Evolutionary conservation across 2,329 filamentous ascomycete species (phyloP).

Genomic region (Hymenoscyphus occultus): DNA sequence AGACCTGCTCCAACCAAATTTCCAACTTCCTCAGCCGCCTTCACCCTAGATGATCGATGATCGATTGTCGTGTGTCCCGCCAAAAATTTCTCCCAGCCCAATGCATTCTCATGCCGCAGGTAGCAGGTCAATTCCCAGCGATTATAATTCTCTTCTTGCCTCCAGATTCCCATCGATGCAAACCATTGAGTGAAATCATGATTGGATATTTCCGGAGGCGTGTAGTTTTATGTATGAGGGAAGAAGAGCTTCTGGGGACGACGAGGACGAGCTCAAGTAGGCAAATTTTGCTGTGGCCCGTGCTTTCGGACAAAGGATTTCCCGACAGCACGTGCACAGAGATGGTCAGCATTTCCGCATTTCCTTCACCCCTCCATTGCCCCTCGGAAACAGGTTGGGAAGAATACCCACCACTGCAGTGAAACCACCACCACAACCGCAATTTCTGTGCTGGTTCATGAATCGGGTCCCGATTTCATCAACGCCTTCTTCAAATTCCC

Average conservation of each 20-base stretch:
- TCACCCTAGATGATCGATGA: neutral
- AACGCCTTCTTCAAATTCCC: neutral
- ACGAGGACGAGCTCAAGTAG: neutral
- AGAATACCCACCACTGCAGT: neutral
- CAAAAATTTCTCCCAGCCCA: constrained; percentile 34
- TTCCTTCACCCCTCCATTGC: neutral
- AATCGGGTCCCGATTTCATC: neutral
- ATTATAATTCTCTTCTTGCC: constrained; percentile 51
- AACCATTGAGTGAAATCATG: constrained; percentile 58
- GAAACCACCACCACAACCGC: neutral
- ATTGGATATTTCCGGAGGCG: constrained; percentile 61
- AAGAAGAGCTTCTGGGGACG: constrained; percentile 21
- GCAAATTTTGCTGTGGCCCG: neutral
- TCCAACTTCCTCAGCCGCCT: neutral
- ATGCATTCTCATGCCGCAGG: constrained; percentile 41
- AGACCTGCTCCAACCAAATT: neutral
- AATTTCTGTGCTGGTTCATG: constrained; percentile 6
- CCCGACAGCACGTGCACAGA: neutral
- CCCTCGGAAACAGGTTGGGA: neutral
- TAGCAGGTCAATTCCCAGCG: constrained; percentile 59
- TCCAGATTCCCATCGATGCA: constrained; percentile 67
- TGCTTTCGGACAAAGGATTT: neutral
- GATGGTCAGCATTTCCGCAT: neutral
- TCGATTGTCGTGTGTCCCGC: constrained; percentile 27
- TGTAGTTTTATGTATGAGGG: constrained; percentile 45